A percentile compares a stretch with the other conserved stretches of the same genome.
phyloP scores from a whole-genome alignment of 164 flowering plant genomes.

The Berberis vulgaris region DNA sequence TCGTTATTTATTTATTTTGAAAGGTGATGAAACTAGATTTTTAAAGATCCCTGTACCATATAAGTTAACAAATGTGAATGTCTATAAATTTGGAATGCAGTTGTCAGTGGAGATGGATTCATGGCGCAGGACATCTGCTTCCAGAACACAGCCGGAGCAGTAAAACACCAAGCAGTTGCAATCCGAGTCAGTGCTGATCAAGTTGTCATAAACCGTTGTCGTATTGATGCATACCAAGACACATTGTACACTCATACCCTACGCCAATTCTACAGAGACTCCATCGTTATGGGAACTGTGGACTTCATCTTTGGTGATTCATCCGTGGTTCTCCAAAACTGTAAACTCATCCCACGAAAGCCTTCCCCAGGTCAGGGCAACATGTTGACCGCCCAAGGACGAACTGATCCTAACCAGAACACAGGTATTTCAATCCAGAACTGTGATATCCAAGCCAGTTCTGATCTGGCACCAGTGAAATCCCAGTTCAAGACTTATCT shows the following conservation, averaged over 20 bases:
- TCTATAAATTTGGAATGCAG: slow-evolving; percentile 8
- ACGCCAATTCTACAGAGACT: slow-evolving; percentile 26
- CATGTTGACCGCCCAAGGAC: slow-evolving; percentile 33
- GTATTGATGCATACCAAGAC: slow-evolving; percentile 29
- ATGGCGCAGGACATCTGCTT: slow-evolving; percentile 26
- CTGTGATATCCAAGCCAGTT: slow-evolving; percentile 17
- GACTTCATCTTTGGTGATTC: slow-evolving; percentile 33
- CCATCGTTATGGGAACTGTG: slow-evolving; percentile 20
- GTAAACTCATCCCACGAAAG: slow-evolving; percentile 16
- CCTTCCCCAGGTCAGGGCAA: slow-evolving; percentile 23
- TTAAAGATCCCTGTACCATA: neutral
- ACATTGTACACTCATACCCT: slow-evolving; percentile 23
- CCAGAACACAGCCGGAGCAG: slow-evolving; percentile 30
- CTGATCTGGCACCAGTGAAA: slow-evolving; percentile 21
- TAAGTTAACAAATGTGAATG: neutral
- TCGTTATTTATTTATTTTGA: too few species aligned
- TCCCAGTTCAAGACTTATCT: slow-evolving; percentile 9
- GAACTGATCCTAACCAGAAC: slow-evolving; percentile 31
- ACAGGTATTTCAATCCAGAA: slow-evolving; percentile 30
- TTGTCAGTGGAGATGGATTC: slow-evolving; percentile 25
- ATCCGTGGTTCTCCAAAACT: slow-evolving; percentile 24
- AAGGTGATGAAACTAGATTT: neutral
- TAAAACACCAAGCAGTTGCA: slow-evolving; percentile 32
- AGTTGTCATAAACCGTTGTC: slow-evolving; percentile 24
- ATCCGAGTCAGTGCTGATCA: slow-evolving; percentile 27